phyloP scores from a whole-genome alignment of 2,329 filamentous ascomycete species.

The Monosporascus cannonballus region DNA sequence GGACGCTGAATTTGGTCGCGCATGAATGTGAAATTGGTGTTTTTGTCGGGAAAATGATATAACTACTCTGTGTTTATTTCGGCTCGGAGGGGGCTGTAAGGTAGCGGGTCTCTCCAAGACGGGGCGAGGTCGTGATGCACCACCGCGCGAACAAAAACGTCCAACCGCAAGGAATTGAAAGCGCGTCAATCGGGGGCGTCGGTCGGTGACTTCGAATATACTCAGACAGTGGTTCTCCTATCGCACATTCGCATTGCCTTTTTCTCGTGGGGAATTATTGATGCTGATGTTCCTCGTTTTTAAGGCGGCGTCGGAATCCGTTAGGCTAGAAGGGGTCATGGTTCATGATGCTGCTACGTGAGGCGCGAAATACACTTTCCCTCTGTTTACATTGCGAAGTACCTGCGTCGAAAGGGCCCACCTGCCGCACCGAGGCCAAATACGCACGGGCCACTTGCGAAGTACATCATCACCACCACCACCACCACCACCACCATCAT shows the following conservation, averaged over 20 bases:
- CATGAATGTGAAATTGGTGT: conserved; percentile 14
- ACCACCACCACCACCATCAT: too few relatives aligned
- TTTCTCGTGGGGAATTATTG: neutral
- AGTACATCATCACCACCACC: too few relatives aligned
- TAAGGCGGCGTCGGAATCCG: neutral
- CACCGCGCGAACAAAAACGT: neutral
- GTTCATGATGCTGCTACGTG: neutral
- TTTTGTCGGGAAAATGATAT: neutral
- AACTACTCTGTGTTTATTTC: neutral
- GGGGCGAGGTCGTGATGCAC: neutral
- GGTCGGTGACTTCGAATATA: neutral
- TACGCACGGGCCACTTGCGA: too few relatives aligned
- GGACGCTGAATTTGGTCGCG: conserved; percentile 41
- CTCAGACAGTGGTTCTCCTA: neutral
- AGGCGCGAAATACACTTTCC: neutral
- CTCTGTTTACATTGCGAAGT: neutral
- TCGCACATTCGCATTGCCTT: neutral
- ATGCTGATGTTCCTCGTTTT: neutral
- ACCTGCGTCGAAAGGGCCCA: neutral
- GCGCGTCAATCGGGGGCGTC: neutral
- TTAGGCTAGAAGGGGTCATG: neutral
- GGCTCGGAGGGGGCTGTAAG: too few relatives aligned
- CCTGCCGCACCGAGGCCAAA: too few relatives aligned
- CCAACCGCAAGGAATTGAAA: neutral
- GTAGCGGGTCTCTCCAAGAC: neutral